phyloP scores from a whole-genome alignment of 1,284 basidiomycete genomes.

The Earliella scabrosa region DNA sequence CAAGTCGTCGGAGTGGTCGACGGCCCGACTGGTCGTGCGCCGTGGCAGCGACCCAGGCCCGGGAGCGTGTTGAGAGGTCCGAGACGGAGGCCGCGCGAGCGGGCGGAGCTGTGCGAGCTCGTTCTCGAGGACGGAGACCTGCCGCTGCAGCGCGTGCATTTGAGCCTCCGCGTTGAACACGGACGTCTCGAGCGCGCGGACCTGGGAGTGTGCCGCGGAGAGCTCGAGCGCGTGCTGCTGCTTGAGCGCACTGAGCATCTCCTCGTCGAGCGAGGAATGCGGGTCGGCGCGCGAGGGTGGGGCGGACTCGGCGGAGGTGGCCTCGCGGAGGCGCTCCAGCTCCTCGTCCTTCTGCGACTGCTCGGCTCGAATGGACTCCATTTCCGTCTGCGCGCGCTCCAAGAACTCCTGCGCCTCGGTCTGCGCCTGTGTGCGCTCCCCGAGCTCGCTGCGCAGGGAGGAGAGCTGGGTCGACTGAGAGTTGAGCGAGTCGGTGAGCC shows the following conservation, averaged over 20 bases:
- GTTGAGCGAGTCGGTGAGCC: constrained; percentile 46
- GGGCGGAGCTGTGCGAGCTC: constrained; percentile 53
- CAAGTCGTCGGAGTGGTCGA: constrained; percentile 47
- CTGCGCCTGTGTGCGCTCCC: constrained; percentile 50
- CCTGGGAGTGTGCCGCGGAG: constrained; percentile 75
- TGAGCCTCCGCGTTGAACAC: constrained; percentile 75
- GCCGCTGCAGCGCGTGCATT: constrained; percentile 73
- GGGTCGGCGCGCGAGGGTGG: constrained; percentile 38
- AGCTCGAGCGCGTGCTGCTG: constrained; percentile 81
- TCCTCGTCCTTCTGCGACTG: constrained; percentile 65
- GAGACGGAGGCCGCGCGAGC: constrained; percentile 43
- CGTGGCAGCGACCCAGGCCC: constrained; percentile 34
- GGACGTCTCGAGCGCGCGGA: constrained; percentile 73
- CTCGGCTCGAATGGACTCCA: constrained; percentile 66
- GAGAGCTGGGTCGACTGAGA: constrained; percentile 55
- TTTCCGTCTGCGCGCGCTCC: constrained; percentile 63
- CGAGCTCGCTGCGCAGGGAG: constrained; percentile 51
- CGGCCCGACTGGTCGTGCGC: constrained; percentile 54
- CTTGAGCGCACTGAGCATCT: constrained; percentile 67
- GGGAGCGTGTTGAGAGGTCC: constrained; percentile 42
- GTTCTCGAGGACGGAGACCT: constrained; percentile 64
- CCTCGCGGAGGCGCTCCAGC: constrained; percentile 56
- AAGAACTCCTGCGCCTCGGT: constrained; percentile 68
- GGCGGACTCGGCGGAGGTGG: constrained; percentile 39
- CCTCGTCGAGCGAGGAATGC: constrained; percentile 58